Conservation (phyloP, 1,284 basidiomycete genomes). For the Stereum hirsutum region DNA sequence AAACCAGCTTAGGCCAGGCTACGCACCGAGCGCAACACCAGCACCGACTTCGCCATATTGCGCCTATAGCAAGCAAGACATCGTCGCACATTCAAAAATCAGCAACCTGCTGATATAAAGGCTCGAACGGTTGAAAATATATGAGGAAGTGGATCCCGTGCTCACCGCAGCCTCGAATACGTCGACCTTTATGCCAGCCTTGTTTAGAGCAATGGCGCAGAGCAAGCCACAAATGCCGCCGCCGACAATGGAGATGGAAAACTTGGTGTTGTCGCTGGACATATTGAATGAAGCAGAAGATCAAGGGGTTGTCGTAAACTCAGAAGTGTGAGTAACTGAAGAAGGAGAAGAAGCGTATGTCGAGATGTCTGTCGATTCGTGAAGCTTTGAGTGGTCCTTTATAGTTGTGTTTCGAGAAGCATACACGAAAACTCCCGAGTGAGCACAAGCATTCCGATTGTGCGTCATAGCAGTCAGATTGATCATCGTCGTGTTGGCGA, state of each 20-base stretch:
- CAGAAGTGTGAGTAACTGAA: too few species aligned
- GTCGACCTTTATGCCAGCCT: slow-evolving; percentile 10
- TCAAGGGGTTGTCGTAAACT: too few species aligned
- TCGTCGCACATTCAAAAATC: too few species aligned
- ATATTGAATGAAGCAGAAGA: too few species aligned
- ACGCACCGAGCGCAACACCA: slow-evolving; percentile 40
- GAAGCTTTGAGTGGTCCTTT: too few species aligned
- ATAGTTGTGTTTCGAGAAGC: too few species aligned
- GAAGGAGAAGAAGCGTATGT: too few species aligned
- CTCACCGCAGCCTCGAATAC: slow-evolving; percentile 13
- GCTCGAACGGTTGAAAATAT: background rate
- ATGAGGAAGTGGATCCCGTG: background rate
- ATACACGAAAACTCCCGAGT: too few species aligned
- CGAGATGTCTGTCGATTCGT: too few species aligned
- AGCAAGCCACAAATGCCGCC: slow-evolving; percentile 14
- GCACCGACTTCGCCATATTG: slow-evolving; percentile 44
- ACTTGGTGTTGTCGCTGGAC: slow-evolving; percentile 9
- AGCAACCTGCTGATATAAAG: background rate
- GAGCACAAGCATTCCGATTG: too few species aligned
- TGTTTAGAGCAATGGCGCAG: slow-evolving; percentile 11
- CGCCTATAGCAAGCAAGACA: slow-evolving; percentile 17
- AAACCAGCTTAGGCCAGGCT: background rate
- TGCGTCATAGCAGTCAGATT: too few species aligned
- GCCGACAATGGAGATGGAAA: slow-evolving; percentile 13
- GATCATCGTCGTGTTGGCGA: too few species aligned